These are phyloP conservation scores for Hypoxylon lenormandii DNA, from an alignment of 495 filamentous ascomycete genomes.

Conservation along the genomic window DNA sequence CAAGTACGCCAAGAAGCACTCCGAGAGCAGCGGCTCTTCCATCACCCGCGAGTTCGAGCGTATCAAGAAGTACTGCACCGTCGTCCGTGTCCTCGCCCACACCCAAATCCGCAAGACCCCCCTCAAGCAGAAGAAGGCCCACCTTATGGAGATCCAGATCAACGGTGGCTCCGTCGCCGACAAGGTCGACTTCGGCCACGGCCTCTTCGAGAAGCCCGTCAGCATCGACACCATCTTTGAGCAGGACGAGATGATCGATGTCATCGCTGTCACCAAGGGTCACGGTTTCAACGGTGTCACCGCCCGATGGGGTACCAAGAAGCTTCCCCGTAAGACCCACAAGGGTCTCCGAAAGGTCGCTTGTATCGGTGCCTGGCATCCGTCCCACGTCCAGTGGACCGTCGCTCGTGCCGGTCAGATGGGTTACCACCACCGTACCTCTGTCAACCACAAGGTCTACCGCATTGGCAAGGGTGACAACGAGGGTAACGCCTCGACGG, in stretches of 20 bases:
- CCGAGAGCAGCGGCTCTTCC: conserved; percentile 85
- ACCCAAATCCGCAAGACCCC: conserved; percentile 99
- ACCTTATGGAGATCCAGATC: conserved; percentile 99
- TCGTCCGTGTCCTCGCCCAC: conserved; percentile 99
- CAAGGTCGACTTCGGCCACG: conserved; percentile 95
- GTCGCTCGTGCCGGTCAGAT: conserved; percentile 99
- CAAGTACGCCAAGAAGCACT: conserved; percentile 99
- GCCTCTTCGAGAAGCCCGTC: conserved; percentile 98
- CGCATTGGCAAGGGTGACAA: conserved; percentile 92
- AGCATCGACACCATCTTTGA: conserved; percentile 95
- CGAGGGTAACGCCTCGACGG: conserved; percentile 90
- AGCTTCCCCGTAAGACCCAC: conserved; percentile 99
- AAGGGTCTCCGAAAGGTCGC: conserved; percentile 99
- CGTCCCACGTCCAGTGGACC: conserved; percentile 99
- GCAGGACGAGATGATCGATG: conserved; percentile 99
- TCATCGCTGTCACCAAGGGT: conserved; percentile 99
- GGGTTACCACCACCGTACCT: conserved; percentile 99
- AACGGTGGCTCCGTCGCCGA: conserved; percentile 94
- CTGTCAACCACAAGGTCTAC: conserved; percentile 99
- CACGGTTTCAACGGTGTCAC: conserved; percentile 98
- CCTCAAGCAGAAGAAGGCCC: conserved; percentile 99
- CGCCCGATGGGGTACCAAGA: conserved; percentile 99
- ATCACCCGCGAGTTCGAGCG: conserved; percentile 97
- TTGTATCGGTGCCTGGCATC: conserved; percentile 99
- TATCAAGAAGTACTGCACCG: conserved; percentile 99